Percentiles rank a stretch among this genome's conserved stretches.
These are phyloP conservation scores for Alternaria infectoria DNA, from an alignment of 2,329 filamentous ascomycete species.

Conservation along the genomic window DNA sequence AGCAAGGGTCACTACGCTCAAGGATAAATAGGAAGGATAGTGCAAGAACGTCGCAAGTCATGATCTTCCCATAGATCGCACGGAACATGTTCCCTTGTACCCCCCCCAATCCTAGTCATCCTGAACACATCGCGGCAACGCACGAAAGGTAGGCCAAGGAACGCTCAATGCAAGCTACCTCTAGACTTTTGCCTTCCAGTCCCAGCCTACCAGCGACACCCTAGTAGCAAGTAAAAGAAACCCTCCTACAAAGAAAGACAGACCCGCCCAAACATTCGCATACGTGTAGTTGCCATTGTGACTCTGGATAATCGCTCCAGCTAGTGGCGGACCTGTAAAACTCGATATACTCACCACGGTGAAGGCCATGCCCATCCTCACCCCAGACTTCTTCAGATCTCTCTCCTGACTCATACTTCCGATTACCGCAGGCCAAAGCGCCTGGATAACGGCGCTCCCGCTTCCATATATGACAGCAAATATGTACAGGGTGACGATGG, in stretches of 20 bases:
- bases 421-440: conserved; percentile 38
- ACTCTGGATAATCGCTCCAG: conserved; percentile 41
- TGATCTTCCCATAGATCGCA: background rate
- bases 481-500: conserved; percentile 31
- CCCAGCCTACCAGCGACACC: conserved; percentile 35
- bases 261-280: conserved; percentile 47
- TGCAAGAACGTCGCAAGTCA: background rate
- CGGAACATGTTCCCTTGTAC: background rate
- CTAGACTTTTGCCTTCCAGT: conserved; percentile 36
- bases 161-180: background rate
- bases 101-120: background rate
- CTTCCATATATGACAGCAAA: conserved; percentile 43
- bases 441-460: conserved; percentile 37
- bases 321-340: conserved; percentile 45
- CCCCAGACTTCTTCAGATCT: conserved; percentile 43
- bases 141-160: background rate
- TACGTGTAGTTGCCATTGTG: conserved; percentile 38
- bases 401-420: conserved; percentile 39
- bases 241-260: conserved; percentile 39
- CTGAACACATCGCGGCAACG: background rate
- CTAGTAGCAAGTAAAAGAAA: conserved; percentile 34
- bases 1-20: conserved; percentile 33
- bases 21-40: conserved; percentile 7
- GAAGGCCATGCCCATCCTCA: conserved; percentile 48
- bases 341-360: conserved; percentile 45